A percentile compares a stretch with the other conserved stretches of the same genome.
These are phyloP conservation scores for Rhytidhysteron rufulum DNA, from an alignment of 2,329 filamentous ascomycete species.

Conservation along the genomic window DNA sequence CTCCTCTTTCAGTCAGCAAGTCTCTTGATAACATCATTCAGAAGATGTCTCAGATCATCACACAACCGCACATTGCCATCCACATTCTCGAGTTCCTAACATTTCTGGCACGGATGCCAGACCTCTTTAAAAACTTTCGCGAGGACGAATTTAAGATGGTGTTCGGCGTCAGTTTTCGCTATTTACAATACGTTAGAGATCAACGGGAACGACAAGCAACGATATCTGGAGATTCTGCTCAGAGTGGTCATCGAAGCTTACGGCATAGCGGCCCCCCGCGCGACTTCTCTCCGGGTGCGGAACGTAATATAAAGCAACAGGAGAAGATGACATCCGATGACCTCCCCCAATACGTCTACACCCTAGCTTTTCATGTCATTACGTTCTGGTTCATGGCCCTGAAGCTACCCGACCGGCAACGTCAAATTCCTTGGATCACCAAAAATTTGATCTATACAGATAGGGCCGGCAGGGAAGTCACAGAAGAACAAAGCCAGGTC, in stretches of 20 bases:
- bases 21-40: slow-evolving; percentile 80
- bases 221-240: slow-evolving; percentile 20
- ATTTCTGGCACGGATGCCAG: slow-evolving; percentile 76
- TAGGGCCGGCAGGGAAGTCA: slow-evolving; percentile 65
- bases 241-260: slow-evolving; percentile 32
- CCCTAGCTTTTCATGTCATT: slow-evolving; percentile 90
- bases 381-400: slow-evolving; percentile 95
- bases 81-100: slow-evolving; percentile 97
- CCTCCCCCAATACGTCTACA: slow-evolving; percentile 88
- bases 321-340: slow-evolving; percentile 59
- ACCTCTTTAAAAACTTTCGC: slow-evolving; percentile 82
- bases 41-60: slow-evolving; percentile 95
- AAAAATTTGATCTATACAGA: slow-evolving; percentile 78
- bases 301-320: slow-evolving; percentile 34
- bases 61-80: slow-evolving; percentile 83
- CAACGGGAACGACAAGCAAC: slow-evolving; percentile 40
- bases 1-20: slow-evolving; percentile 82
- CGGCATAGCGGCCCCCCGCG: slow-evolving; percentile 43
- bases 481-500: slow-evolving; percentile 90
- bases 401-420: slow-evolving; percentile 76
- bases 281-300: slow-evolving; percentile 33
- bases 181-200: slow-evolving; percentile 83
- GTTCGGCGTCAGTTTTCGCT: slow-evolving; percentile 92
- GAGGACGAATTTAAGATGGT: slow-evolving; percentile 91
- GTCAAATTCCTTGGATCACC: slow-evolving; percentile 85